phyloP scores from a whole-genome alignment of 2,329 filamentous ascomycete species.

The Metarhizium rileyi region DNA sequence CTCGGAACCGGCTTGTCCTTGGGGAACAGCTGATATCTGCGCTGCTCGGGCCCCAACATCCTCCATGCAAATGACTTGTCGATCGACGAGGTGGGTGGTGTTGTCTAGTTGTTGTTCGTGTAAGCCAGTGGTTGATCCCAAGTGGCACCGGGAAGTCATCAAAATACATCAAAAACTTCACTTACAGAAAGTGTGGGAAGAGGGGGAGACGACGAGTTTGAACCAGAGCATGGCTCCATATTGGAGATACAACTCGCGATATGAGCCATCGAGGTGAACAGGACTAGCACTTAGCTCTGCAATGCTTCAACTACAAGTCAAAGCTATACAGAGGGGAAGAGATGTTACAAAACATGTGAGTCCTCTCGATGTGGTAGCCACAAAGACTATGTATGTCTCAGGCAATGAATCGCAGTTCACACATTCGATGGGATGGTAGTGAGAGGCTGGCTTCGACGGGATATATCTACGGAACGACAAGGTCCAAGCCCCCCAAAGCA shows the following conservation, averaged over 20 bases:
- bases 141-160: neutral
- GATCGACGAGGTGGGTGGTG: neutral
- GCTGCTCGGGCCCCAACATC: conserved; percentile 45
- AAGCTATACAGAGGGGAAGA: neutral
- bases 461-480: conserved; percentile 2
- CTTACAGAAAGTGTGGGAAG: conserved; percentile 35
- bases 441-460: neutral
- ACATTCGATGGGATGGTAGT: neutral
- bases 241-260: conserved; percentile 50
- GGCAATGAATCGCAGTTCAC: neutral
- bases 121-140: neutral
- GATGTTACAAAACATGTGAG: neutral
- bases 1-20: conserved; percentile 37
- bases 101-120: conserved; percentile 6
- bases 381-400: neutral
- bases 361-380: neutral
- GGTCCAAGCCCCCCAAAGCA: conserved; percentile 1
- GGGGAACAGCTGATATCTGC: conserved; percentile 54
- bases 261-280: conserved; percentile 42
- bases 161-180: neutral
- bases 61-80: conserved; percentile 48
- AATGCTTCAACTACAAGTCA: neutral
- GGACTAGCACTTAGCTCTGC: neutral
- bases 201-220: conserved; percentile 37
- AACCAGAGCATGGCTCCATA: conserved; percentile 40